A percentile compares a stretch with the other conserved stretches of the same genome.
Evolutionary conservation across 1,284 basidiomycete species (phyloP).

Genomic region (Melanopsichium pennsylvanicum): DNA sequence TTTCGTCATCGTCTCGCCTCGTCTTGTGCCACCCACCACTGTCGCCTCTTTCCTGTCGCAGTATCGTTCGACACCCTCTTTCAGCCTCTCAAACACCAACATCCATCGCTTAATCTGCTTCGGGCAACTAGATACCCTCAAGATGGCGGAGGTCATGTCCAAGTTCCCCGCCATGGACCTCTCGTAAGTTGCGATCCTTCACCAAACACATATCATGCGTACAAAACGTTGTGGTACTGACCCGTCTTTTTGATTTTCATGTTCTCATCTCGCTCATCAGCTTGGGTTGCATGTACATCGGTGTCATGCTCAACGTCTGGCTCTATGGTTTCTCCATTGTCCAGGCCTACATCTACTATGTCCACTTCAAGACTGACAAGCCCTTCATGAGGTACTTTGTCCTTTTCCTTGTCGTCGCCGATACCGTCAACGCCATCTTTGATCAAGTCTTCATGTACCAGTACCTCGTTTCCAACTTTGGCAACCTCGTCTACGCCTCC

Average conservation of each 20-base stretch:
- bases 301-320: conserved; percentile 57
- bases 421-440: conserved; percentile 50
- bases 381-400: conserved; percentile 52
- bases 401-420: conserved; percentile 49
- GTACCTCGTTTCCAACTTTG: conserved; percentile 58
- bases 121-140: conserved; percentile 5
- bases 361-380: conserved; percentile 55
- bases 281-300: conserved; percentile 60
- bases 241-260: no score
- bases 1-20: not conserved
- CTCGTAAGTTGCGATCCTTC: conserved; percentile 33
- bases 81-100: no score
- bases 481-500: conserved; percentile 44
- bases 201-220: no score
- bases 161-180: conserved; percentile 36
- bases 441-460: conserved; percentile 57
- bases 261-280: conserved; percentile 2
- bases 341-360: conserved; percentile 58
- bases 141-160: conserved; percentile 26
- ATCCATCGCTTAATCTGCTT: not conserved
- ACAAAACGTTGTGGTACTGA: not conserved
- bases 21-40: not conserved
- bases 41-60: no score
- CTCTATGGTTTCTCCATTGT: conserved; percentile 57
- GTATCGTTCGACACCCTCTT: no score